Evolutionary conservation across 305 asterid genomes (phyloP).

Genomic region (Solanum hybrid): DNA sequence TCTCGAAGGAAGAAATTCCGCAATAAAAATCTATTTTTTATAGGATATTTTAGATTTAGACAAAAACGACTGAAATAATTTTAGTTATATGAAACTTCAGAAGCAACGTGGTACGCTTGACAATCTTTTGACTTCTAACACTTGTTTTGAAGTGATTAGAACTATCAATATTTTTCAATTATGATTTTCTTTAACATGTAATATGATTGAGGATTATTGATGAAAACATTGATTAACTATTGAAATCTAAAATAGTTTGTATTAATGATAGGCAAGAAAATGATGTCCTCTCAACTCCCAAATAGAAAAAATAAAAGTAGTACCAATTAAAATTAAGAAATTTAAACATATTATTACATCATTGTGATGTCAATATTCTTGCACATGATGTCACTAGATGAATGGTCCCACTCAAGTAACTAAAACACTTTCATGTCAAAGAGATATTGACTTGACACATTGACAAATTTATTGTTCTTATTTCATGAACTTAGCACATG

Average conservation of each 20-base stretch:
- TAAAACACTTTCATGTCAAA: background rate
- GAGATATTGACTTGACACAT: background rate
- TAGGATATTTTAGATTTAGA: background rate
- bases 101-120: background rate
- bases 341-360: background rate
- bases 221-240: background rate
- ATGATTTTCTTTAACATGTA: background rate
- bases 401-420: background rate
- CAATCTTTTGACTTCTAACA: background rate
- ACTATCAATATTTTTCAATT: background rate
- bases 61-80: background rate
- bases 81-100: background rate
- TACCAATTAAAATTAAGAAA: background rate
- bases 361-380: background rate
- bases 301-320: background rate
- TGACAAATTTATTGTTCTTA: background rate
- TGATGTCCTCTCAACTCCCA: background rate
- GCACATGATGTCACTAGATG: background rate
- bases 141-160: background rate
- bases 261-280: background rate
- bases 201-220: background rate
- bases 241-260: background rate
- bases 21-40: background rate
- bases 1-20: background rate
- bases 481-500: background rate